Conservation (phyloP, 2,329 filamentous ascomycete genomes). For the Plenodomus biglobosus region DNA sequence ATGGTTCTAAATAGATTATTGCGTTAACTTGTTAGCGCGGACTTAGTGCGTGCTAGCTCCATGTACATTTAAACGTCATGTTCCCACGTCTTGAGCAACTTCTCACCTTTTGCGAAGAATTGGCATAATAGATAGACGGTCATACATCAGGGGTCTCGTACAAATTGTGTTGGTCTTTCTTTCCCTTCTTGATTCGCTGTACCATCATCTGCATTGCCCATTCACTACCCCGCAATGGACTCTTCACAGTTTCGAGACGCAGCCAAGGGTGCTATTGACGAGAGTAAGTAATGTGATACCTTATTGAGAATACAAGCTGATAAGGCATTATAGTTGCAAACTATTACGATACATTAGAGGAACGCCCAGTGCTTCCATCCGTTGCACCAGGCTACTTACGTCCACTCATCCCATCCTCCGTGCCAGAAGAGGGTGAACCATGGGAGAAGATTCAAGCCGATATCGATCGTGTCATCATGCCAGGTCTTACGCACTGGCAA, state of each 20-base stretch:
- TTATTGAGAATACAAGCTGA: background rate
- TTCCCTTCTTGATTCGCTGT: background rate
- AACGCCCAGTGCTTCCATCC: conserved; percentile 71
- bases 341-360: conserved; percentile 76
- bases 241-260: conserved; percentile 74
- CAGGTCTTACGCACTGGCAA: conserved; percentile 93
- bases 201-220: background rate
- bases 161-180: background rate
- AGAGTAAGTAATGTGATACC: conserved; percentile 58
- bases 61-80: background rate
- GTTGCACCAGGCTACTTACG: conserved; percentile 85
- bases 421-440: conserved; percentile 67
- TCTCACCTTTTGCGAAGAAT: background rate
- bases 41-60: background rate
- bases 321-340: conserved; percentile 64
- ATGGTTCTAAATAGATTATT: background rate
- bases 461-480: conserved; percentile 82
- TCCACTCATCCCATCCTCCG: conserved; percentile 69
- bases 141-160: background rate
- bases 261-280: conserved; percentile 76
- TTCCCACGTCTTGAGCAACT: background rate
- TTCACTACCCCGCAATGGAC: conserved; percentile 59
- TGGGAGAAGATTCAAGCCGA: conserved; percentile 82
- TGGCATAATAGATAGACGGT: background rate
- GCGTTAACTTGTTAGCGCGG: background rate